phyloP scores from a whole-genome alignment of 257 asterid genomes.

The Plantago ovata region DNA sequence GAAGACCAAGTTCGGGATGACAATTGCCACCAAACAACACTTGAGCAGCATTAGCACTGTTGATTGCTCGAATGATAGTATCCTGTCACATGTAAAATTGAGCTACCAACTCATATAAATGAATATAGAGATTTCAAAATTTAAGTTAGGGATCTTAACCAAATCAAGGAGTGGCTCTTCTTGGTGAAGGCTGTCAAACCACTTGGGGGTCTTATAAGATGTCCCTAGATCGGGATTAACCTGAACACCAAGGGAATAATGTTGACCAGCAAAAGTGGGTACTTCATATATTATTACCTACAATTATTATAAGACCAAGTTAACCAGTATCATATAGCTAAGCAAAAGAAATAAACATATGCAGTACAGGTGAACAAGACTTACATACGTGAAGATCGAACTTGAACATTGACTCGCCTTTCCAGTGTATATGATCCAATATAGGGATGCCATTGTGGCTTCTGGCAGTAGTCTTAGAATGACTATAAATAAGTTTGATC shows the following conservation, averaged over 20 bases:
- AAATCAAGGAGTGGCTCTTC: constrained; percentile 45
- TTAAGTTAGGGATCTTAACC: constrained; percentile 44
- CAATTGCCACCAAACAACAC: constrained; percentile 36
- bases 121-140: constrained; percentile 1
- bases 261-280: constrained; percentile 71
- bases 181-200: constrained; percentile 68
- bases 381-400: constrained; percentile 99
- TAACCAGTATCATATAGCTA: constrained; percentile 20
- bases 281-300: constrained; percentile 69
- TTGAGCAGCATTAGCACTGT: constrained; percentile 70
- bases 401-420: constrained; percentile 32
- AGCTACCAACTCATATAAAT: constrained; percentile 17
- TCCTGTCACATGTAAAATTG: constrained; percentile 43
- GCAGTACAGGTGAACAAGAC: constrained; percentile 36
- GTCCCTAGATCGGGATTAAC: constrained; percentile 27
- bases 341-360: constrained; percentile 15
- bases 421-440: constrained; percentile 77
- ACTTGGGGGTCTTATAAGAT: constrained; percentile 63
- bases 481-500: constrained; percentile 44
- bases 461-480: constrained; percentile 25
- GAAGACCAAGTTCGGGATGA: constrained; percentile 28
- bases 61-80: constrained; percentile 63
- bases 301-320: constrained; percentile 20
- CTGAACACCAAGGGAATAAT: constrained; percentile 56
- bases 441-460: constrained; percentile 43